Evolutionary conservation across 2,329 filamentous ascomycete genomes (phyloP), one percentile per base, ranked within the genome.

Genomic region (Penicillium sp.): DNA sequence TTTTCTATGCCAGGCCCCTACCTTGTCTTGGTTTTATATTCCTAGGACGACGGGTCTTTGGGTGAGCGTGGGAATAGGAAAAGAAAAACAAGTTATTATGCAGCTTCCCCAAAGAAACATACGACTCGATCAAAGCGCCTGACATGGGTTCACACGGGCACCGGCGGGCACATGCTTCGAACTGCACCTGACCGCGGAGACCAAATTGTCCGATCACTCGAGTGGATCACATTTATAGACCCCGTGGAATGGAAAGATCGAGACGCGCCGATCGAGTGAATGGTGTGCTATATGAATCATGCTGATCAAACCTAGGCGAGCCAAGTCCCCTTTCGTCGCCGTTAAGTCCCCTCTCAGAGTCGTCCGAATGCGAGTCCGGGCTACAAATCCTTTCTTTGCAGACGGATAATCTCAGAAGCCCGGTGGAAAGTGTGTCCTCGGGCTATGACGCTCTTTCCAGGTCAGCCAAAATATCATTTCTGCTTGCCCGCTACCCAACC

Each of bases 361-460:
- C 67, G 13, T 66, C 70, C 35, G 61, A 69, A 54, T 59, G 61
- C 25, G 62, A 64, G 43, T 53, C 61, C 42, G 63, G 60, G 41
- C 61, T 78, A 44, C 77, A 69, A 76, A 79, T 73, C 56, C 69
- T 80, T 58, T 70, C 70, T 30, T 61, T 66, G 46, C 69, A 72
- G 67, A 70, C 80, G 42, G 81, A 84, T 58, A 81, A 79, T 56
- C 76, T 83, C 67, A 84, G 87, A 53, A 84, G 89, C 72, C 92
- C 89, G 42, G 84, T 91, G 64, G 89, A 93, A 69, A 83, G 82
- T 50, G 80, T 83, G 44, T 77, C 80, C 57, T 71, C 76, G 61
- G 86, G 88, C 59, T 82, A 82, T 72, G 88, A 91, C 68, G 76
- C 81, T 62, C 75, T 89, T 70, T 79, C 86, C 71, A 90, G 87